Base-by-base conservation (phyloP, 2,329 filamentous ascomycete genomes). In the Thielaviopsis ethacetica region DNA sequence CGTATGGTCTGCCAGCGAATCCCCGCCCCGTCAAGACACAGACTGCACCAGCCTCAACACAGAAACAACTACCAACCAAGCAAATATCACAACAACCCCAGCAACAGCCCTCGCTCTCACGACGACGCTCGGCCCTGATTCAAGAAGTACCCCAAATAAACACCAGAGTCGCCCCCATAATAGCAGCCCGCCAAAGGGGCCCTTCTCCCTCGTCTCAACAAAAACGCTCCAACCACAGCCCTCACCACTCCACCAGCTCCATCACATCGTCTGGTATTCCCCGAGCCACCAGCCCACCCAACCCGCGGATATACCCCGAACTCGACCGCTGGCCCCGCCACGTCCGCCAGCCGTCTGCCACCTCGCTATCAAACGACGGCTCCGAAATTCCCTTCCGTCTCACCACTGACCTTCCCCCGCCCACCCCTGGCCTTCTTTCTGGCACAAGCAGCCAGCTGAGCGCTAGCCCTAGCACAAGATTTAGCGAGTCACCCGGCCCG, bases 381-480 rank as follows among this genome's bases (percentile, higher is more conserved):
- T n/a, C 30, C 17, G 26, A 56, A 53, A 66, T 78, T 19, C 77
- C 77, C 3, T 79, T 79, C 63, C 77, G 77, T 49, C 68, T 85
- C 22, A 75, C 81, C 30, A 84, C 82, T 2, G 79, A 85, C 58
- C 78, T 85, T 64, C 72, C 85, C n/a, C 80, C 82, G 6, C 82
- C 82, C 9, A 84, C 82, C 5, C 83, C 84, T 9, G 68, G 64
- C n/a, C 71, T 81, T 7, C 82, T 84, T 57, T 83, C 80, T 0
- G 77, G 77, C 50, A 76, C 76, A 66, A 81, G 76, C 62, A 80
- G 79, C 68, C 78, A 76, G 2, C 76, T 83, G 57, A 88, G 85
- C 62, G 81, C 76, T 24, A 89, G 85, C 61, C 85, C 86, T 44
- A 90, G 86, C 3, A 89, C 86, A 1, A 76, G 83, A 62, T 89